Percentiles rank a stretch among this genome's conserved stretches.
Conservation (phyloP, 2,329 filamentous ascomycete genomes). For the Xylaria sp. region DNA sequence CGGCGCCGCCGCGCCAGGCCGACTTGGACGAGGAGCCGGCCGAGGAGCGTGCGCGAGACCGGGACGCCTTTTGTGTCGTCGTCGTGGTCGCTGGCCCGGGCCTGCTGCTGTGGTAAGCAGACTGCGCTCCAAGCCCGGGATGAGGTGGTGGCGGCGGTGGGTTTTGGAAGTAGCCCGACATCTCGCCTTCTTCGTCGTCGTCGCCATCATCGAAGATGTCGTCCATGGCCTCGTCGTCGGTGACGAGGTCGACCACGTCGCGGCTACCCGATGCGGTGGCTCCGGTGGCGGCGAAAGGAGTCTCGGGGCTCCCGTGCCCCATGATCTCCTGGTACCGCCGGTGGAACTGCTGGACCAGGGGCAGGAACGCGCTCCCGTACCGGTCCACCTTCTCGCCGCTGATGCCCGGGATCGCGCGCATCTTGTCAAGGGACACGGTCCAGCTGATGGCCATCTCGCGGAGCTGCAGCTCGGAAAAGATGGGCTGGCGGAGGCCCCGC, state of each 20-base stretch:
- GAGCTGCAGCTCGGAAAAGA: conserved; percentile 71
- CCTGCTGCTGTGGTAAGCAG: conserved; percentile 34
- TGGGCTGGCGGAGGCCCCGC: conserved; percentile 56
- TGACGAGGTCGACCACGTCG: conserved; percentile 59
- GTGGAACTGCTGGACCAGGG: conserved; percentile 56
- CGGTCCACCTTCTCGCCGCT: conserved; percentile 62
- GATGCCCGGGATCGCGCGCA: conserved; percentile 67
- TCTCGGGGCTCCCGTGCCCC: conserved; percentile 31
- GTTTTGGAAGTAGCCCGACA: conserved; percentile 57
- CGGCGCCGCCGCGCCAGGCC: conserved; percentile 26
- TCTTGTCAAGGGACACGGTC: conserved; percentile 62
- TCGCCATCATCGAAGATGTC: conserved; percentile 28
- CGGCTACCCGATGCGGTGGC: conserved; percentile 29
- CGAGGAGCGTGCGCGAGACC: conserved; percentile 26
- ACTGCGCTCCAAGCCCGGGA: conserved; percentile 13
- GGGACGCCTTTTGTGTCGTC: conserved; percentile 22
- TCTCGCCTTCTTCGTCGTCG: conserved; percentile 35
- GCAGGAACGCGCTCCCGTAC: conserved; percentile 64
- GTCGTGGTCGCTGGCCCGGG: conserved; percentile 22
- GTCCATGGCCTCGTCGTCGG: conserved; percentile 38
- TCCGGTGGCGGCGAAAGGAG: conserved; percentile 5
- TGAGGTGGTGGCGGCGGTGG: conserved; percentile 21
- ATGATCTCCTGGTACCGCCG: conserved; percentile 54
- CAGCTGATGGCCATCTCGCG: conserved; percentile 74
- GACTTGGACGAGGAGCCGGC: conserved; percentile 22